Percentiles rank a stretch among this genome's conserved stretches.
Evolutionary conservation across 345 rosid species (phyloP).

Genomic region (Sonneratia caseolaris): DNA sequence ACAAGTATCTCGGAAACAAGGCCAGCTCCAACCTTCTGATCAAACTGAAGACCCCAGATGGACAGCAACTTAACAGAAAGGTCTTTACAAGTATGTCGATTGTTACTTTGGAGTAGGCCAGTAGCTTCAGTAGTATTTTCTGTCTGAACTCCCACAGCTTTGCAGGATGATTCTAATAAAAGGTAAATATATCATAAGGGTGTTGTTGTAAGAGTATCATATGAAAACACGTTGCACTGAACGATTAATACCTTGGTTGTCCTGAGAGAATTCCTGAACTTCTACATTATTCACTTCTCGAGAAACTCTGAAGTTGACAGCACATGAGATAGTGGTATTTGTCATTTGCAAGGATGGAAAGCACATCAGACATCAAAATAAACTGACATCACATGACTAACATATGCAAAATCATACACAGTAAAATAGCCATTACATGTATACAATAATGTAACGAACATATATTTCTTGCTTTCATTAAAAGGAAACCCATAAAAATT

Average conservation of each 20-base stretch:
- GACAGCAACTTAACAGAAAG: conserved; percentile 45
- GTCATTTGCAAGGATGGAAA: not conserved
- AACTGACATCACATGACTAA: not conserved
- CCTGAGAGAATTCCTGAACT: conserved; percentile 15
- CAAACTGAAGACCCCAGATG: conserved; percentile 46
- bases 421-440: not conserved
- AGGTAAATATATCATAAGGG: not conserved
- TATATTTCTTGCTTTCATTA: not conserved
- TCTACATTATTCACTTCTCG: conserved; percentile 18
- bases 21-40: conserved; percentile 34
- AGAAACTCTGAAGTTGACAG: not conserved
- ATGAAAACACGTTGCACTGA: not conserved
- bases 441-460: not conserved
- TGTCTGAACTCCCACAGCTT: conserved; percentile 61
- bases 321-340: not conserved
- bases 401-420: not conserved
- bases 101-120: conserved; percentile 7
- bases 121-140: conserved; percentile 19
- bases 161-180: conserved; percentile 37
- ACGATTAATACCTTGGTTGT: conserved; percentile 19
- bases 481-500: not conserved
- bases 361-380: not conserved
- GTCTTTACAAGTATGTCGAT: conserved; percentile 18
- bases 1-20: conserved; percentile 47
- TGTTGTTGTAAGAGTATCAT: not conserved